These are phyloP conservation scores for Toxoplasma gondii DNA, from an alignment of 169 alveolate genomes.

Conservation along the genomic window DNA sequence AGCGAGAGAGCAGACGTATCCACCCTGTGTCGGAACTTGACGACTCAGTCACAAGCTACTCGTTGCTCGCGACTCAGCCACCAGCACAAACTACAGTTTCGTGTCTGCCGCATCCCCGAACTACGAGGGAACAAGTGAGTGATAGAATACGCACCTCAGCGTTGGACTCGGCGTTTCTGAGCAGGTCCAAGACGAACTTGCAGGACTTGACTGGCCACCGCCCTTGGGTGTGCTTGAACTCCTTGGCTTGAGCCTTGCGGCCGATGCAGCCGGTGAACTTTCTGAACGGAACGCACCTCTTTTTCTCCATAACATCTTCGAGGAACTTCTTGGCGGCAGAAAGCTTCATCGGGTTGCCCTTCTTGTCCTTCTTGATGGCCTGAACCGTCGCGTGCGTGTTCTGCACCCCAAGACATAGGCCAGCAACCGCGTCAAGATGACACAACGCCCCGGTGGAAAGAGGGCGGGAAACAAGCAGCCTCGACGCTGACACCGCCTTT, in stretches of 20 bases:
- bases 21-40: too few species aligned
- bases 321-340: conserved; percentile 93
- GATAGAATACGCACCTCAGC: conserved; percentile 87
- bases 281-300: conserved; percentile 96
- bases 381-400: conserved; percentile 96
- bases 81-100: too few species aligned
- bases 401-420: conserved; percentile 93
- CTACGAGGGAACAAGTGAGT: too few species aligned
- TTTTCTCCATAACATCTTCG: conserved; percentile 95
- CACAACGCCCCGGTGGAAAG: background rate
- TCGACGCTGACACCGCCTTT: background rate
- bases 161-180: conserved; percentile 94
- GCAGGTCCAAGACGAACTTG: conserved; percentile 89
- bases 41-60: too few species aligned
- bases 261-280: conserved; percentile 97
- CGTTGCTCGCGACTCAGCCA: too few species aligned
- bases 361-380: conserved; percentile 92
- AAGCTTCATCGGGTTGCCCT: conserved; percentile 80
- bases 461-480: background rate
- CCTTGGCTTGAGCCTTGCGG: conserved; percentile 97
- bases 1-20: too few species aligned
- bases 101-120: too few species aligned
- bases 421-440: conserved; percentile 68
- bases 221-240: conserved; percentile 94
- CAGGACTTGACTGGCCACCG: conserved; percentile 98